Evolutionary conservation across 106 monocot genomes (phyloP), one percentile per base, ranked within the genome.

Genomic region (Platanthera zijinensis): DNA sequence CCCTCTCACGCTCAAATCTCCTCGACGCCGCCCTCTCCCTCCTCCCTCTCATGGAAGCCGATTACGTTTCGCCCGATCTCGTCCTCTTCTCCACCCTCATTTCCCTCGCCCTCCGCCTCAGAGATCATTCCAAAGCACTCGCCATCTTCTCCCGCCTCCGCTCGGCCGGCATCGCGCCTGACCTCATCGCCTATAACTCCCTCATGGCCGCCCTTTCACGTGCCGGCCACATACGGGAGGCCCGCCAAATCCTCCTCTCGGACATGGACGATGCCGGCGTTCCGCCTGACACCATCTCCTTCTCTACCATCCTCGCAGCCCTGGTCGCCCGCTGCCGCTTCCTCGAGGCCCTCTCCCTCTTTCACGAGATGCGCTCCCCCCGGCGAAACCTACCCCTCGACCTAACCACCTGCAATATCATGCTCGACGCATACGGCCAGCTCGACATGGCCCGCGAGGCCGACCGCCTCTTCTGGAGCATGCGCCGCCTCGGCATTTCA

Each of bases 401-500:
- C 57, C 78, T 90, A 2, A 85, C 88, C 50, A 66, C 84, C 12
- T 91, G 84, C 82, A 99, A 99, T 81, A 85, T 99, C 72, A 85
- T 92, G 86, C 84, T 99, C 69, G 83, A 92, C 63, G 88, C 86
- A 46, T 99, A 99, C 79, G 99, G 99, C 9, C 85, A 90, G 77
- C 80, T 94, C 11, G 92, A 84, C 82, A 88, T 99, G 88, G 80
- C 88, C 15, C 84, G 85, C 66, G 99, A 99, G 73, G 99, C 99
- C n/a, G 99, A 94, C 68, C 83, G 94, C 22, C 84, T 99, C 71
- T 99, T 99, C 83, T 94, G 94, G 94, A 85, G 83, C 86, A 90
- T 99, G 94, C 82, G 92, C 47, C 81, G 78, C 22, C 11, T 90
- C 5, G 94, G 94, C 0, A 72, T 92, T 7, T 69, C 78, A 7